These are phyloP conservation scores for Rehmannia glutinosa DNA, from an alignment of 257 asterid genomes.

Conservation along the genomic window DNA sequence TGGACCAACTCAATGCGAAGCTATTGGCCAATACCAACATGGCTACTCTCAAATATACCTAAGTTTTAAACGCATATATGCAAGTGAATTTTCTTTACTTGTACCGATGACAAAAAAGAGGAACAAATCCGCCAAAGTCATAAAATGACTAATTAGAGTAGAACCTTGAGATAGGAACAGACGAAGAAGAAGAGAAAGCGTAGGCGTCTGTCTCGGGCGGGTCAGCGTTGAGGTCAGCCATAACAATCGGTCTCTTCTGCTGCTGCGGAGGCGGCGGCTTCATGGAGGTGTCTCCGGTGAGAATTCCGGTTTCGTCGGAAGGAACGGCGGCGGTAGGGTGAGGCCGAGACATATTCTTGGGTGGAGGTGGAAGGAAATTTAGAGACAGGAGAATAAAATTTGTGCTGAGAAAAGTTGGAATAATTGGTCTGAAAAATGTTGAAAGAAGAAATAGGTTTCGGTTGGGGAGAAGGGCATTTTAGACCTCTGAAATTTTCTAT, in stretches of 20 bases:
- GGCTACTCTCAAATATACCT: neutral
- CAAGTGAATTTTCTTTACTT: neutral
- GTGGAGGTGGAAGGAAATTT: slow-evolving; percentile 19
- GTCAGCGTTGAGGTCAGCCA: slow-evolving; percentile 83
- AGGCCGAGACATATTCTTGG: slow-evolving; percentile 25
- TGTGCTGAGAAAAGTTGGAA: neutral
- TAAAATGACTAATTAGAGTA: neutral
- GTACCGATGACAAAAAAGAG: neutral
- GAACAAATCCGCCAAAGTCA: neutral
- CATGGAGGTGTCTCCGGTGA: slow-evolving; percentile 28
- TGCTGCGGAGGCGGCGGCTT: slow-evolving; percentile 24
- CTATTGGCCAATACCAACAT: too few species aligned
- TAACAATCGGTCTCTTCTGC: slow-evolving; percentile 35
- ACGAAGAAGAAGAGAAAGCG: slow-evolving; percentile 31
- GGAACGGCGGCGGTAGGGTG: slow-evolving; percentile 19
- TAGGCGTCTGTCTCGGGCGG: slow-evolving; percentile 52
- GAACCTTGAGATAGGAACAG: slow-evolving; percentile 40
- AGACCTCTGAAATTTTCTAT: neutral
- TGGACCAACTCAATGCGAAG: too few species aligned
- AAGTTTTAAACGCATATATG: neutral
- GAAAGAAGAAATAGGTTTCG: slow-evolving; percentile 36
- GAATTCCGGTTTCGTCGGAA: slow-evolving; percentile 18
- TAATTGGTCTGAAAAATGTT: neutral
- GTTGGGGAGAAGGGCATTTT: slow-evolving; percentile 27
- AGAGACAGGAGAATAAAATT: slow-evolving; percentile 9